Conservation (phyloP, 495 filamentous ascomycete species). For the Aspergillus asperescens region DNA sequence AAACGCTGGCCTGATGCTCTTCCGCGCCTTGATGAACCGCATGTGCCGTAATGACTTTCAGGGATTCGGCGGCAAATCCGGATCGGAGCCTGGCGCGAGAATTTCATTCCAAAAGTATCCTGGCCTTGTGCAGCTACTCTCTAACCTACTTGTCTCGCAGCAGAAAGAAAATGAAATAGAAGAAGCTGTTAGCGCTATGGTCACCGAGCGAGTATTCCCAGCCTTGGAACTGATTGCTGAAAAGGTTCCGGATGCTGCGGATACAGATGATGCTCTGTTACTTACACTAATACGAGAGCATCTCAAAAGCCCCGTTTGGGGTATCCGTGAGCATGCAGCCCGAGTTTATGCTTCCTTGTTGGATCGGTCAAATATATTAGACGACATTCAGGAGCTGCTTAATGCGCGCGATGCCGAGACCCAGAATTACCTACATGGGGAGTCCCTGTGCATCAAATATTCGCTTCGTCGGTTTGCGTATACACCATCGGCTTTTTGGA, state of each 20-base stretch:
- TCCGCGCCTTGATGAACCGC: conserved; percentile 73
- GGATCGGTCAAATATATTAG: conserved; percentile 45
- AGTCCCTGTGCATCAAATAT: conserved; percentile 47
- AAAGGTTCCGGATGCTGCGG: conserved; percentile 35
- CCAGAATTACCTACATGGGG: conserved; percentile 64
- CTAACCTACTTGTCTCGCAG: conserved; percentile 55
- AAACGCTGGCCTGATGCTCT: conserved; percentile 86
- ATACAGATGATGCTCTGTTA: conserved; percentile 30
- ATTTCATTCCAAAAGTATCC: conserved; percentile 61
- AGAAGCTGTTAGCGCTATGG: conserved; percentile 40
- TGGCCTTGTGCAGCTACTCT: conserved; percentile 60
- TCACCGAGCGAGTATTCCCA: conserved; percentile 74
- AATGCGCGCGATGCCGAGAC: conserved; percentile 26
- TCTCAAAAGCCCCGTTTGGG: conserved; percentile 74
- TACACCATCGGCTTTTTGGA: conserved; percentile 31
- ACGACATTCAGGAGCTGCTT: conserved; percentile 47
- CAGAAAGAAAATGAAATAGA: conserved; percentile 29
- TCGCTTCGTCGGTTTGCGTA: conserved; percentile 38
- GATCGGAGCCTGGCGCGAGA: conserved; percentile 38
- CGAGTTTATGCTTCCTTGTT: conserved; percentile 68
- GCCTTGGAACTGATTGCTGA: conserved; percentile 74
- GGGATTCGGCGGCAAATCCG: conserved; percentile 40
- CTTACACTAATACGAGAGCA: conserved; percentile 34
- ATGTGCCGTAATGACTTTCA: conserved; percentile 44
- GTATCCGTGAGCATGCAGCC: conserved; percentile 85